Percentiles rank a stretch among this genome's conserved stretches.
phyloP scores from a whole-genome alignment of 2,329 filamentous ascomycete genomes.

The Diaporthe sp. region DNA sequence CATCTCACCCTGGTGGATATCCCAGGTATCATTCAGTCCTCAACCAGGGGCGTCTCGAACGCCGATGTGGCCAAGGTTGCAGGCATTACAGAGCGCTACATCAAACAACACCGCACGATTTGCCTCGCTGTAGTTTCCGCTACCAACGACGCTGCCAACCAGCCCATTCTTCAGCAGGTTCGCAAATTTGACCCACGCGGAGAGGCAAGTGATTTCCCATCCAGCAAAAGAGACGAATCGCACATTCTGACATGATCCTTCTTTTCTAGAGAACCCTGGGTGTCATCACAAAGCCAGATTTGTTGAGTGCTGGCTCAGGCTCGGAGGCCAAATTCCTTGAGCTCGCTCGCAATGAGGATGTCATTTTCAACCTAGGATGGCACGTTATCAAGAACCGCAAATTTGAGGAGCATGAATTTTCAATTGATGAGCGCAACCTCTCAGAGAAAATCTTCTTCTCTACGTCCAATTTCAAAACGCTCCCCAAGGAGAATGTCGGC shows the following conservation, averaged over 20 bases:
- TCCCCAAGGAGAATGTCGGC: slow-evolving; percentile 9
- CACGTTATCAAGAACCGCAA: slow-evolving; percentile 73
- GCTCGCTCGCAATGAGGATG: slow-evolving; percentile 32
- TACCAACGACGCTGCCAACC: slow-evolving; percentile 32
- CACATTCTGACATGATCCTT: background rate
- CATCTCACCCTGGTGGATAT: slow-evolving; percentile 34
- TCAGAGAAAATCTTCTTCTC: background rate
- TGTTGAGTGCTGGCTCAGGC: background rate
- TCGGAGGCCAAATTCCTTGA: slow-evolving; percentile 21
- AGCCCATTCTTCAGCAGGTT: slow-evolving; percentile 12
- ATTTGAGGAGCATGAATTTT: slow-evolving; percentile 58
- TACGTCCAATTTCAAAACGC: background rate
- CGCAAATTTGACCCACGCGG: slow-evolving; percentile 31
- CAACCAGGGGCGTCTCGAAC: background rate
- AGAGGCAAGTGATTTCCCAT: too few relatives aligned
- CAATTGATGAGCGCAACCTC: background rate
- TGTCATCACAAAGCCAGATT: slow-evolving; percentile 30
- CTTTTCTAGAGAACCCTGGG: background rate
- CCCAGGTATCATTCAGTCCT: slow-evolving; percentile 30
- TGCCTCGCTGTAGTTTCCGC: slow-evolving; percentile 29
- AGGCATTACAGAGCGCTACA: slow-evolving; percentile 5
- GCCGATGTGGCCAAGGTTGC: slow-evolving; percentile 7
- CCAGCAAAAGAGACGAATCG: too few relatives aligned
- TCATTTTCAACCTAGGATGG: slow-evolving; percentile 43
- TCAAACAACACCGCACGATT: slow-evolving; percentile 13